Evolutionary conservation across 2,329 filamentous ascomycete species (phyloP), one percentile per base, ranked within the genome.

Genomic region (Pleomassaria siparia): DNA sequence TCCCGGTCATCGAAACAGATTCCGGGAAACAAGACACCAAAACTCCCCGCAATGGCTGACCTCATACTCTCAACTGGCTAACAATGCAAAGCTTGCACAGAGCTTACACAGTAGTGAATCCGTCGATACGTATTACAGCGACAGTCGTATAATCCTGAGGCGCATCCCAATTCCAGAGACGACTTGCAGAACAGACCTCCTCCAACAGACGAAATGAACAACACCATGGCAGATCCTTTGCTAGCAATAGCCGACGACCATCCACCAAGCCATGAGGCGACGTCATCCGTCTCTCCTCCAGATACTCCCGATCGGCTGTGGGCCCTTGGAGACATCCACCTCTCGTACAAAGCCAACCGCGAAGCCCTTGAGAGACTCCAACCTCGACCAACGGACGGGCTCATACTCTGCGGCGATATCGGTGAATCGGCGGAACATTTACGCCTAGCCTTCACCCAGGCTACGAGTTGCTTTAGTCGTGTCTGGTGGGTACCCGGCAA

Each of bases 401-500:
- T 77, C 33, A 76, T 76, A 20, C 55, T 77, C 18, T 73, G 69
- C 40, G 74, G 74, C 28, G 75, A 77, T 49, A 65, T 72, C 2
- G 69, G 69, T 22, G 69, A 72, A 52, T 56, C 55, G 1, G 46
- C 51, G 11, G 64, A 70, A 26, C 68, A 72, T 36, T 63, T 68
- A 39, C 62, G 56, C 25, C 48, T 62, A 2, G 69, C 67, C n/a
- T 72, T 72, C 33, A 56, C 55, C 12, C 67, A 67, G 43, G 73
- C 73, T 3, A 76, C 67, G 24, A 58, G 64, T 24, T 68, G 71
- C 46, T 77, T 76, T 62, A 61, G 69, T 29, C 61, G 70, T 26
- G 79, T 82, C 21, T 81, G 75, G 56, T 83, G 80, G 80, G 75
- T 76, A 7, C 80, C 79, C 0, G 80, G 80, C 4, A 82, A 82